These are phyloP conservation scores for Wickerhamiella musiphila DNA, from an alignment of 805 yeast genomes.

Conservation along the genomic window DNA sequence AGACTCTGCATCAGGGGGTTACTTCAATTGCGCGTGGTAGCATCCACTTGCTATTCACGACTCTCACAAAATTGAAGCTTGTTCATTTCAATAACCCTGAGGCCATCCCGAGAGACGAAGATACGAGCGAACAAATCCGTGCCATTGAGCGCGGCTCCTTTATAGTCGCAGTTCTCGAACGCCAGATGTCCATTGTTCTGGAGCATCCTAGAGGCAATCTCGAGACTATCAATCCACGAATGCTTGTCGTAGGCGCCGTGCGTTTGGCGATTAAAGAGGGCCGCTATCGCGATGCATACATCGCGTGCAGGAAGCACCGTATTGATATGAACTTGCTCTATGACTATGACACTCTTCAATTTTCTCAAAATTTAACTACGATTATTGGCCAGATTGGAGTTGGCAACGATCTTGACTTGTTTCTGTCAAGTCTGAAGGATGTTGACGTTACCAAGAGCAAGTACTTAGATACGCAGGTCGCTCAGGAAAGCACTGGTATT, in stretches of 20 bases:
- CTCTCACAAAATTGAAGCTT: slow-evolving; percentile 69
- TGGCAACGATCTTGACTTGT: slow-evolving; percentile 67
- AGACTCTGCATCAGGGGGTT: slow-evolving; percentile 37
- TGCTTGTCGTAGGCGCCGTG: slow-evolving; percentile 74
- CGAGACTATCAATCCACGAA: slow-evolving; percentile 86
- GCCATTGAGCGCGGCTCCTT: slow-evolving; percentile 82
- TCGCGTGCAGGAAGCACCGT: slow-evolving; percentile 76
- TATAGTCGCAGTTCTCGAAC: slow-evolving; percentile 66
- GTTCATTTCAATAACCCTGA: slow-evolving; percentile 40
- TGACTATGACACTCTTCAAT: slow-evolving; percentile 66
- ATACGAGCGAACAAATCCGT: slow-evolving; percentile 65
- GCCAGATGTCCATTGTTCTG: slow-evolving; percentile 61
- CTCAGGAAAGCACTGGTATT: neutral
- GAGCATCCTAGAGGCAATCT: slow-evolving; percentile 95
- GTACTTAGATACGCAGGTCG: slow-evolving; percentile 49
- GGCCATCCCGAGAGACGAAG: slow-evolving; percentile 22
- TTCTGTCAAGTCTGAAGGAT: slow-evolving; percentile 68
- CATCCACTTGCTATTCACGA: slow-evolving; percentile 60
- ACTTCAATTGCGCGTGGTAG: slow-evolving; percentile 58
- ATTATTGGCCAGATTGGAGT: slow-evolving; percentile 56
- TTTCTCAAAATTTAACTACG: slow-evolving; percentile 40
- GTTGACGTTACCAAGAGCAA: slow-evolving; percentile 73
- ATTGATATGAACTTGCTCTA: slow-evolving; percentile 77
- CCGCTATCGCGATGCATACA: slow-evolving; percentile 56
- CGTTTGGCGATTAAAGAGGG: slow-evolving; percentile 43